Base-by-base conservation (phyloP, 192 early-diverging fungal species). In the Backusella macrospora region DNA sequence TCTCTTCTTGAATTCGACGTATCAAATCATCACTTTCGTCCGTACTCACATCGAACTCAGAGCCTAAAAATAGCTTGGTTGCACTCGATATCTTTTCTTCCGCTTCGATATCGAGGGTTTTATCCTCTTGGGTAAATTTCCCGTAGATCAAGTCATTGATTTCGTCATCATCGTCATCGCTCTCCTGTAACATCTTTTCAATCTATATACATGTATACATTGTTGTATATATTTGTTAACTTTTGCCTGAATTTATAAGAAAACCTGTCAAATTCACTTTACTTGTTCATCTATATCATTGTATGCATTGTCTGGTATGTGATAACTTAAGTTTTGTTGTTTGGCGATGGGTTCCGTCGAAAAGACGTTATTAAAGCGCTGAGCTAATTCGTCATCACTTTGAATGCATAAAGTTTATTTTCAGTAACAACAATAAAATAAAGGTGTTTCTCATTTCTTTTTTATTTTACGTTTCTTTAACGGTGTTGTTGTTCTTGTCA, bases 11-110 rank as follows among this genome's bases (percentile, higher is more conserved):
- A 0, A 72, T 44, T 15, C 43, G 34, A 0, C 49, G 46, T 68
- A 68, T 68, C 21, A 68, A 26, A 45, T 18, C 38, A 13, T 68
- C 67, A 14, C 43, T 68, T 47, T 68, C 67, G n/a, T 66, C 52
- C 21, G 18, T 26, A 7, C 52, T 2, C 29, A 34, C 29, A 34
- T 34, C 65, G 26, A 21, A 21, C 6, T 66, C 40, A 40, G 65
- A 14, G 21, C 65, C 65, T 38, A 48, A 8, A 38, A 48, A 69
- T 29, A 69, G 23, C 4, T 12, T 45, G 37, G 46, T 43, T 45
- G 42, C 26, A 9, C 43, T 23, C 29, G 39, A 15, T 6, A 37
- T 12, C 15, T 47, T 48, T 34, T 48, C 40, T 48, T 69, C 40
- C 3, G 38, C 34, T 29, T 40, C 39, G 6, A 23, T 40, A 26